A percentile compares a stretch with the other conserved stretches of the same genome.
Evolutionary conservation across 257 asterid species (phyloP).

Genomic region (Nicotiana paniculata): DNA sequence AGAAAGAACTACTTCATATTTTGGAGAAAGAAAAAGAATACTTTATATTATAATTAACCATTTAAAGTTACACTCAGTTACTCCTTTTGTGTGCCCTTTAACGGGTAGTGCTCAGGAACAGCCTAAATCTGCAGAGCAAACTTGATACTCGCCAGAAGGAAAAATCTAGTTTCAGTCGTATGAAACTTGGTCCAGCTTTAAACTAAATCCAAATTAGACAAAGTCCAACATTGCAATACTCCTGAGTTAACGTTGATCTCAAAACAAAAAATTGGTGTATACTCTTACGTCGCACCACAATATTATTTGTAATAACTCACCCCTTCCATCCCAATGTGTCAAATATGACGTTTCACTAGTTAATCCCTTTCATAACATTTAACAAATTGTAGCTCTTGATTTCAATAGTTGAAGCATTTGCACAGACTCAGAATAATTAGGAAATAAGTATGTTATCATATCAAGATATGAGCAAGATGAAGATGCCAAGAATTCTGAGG

Average conservation of each 20-base stretch:
- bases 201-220: not conserved
- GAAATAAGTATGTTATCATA: not conserved
- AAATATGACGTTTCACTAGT: not conserved
- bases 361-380: not conserved
- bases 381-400: not conserved
- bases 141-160: not conserved
- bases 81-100: not conserved
- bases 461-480: not conserved
- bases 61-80: not conserved
- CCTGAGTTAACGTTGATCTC: not conserved
- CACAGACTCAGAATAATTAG: not conserved
- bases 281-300: not conserved
- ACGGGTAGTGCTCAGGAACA: not conserved
- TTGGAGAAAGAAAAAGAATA: not conserved
- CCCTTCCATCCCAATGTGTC: not conserved
- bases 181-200: not conserved
- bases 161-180: not conserved
- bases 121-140: not conserved
- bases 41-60: not conserved
- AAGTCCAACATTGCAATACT: not conserved
- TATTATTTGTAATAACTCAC: not conserved
- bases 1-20: not conserved
- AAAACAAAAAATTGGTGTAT: not conserved
- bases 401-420: not conserved
- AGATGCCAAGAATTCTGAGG: not conserved